A percentile compares a stretch with the other conserved stretches of the same genome.
Evolutionary conservation across 129 eudicot species (phyloP).

Genomic region (Centella asiatica): DNA sequence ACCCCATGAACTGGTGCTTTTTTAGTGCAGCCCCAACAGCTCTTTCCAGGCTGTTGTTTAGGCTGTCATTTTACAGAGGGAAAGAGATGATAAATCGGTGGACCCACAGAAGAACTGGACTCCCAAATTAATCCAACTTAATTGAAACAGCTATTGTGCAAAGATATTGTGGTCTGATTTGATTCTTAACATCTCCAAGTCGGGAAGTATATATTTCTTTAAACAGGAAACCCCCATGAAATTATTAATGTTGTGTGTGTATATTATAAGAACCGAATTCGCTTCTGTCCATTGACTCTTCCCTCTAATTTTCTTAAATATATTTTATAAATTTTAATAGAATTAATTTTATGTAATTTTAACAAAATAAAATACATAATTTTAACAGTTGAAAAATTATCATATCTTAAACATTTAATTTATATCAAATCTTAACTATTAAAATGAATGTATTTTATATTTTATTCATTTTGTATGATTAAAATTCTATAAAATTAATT

Average conservation of each 20-base stretch:
- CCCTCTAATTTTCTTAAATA: too few species aligned
- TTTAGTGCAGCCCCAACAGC: slow-evolving; percentile 46
- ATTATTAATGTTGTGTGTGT: not conserved
- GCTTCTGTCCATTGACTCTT: too few species aligned
- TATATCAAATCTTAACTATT: too few species aligned
- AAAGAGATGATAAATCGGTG: slow-evolving; percentile 15
- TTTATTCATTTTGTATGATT: too few species aligned
- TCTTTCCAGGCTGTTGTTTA: slow-evolving; percentile 96
- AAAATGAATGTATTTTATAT: too few species aligned
- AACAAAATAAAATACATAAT: too few species aligned
- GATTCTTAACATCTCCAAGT: slow-evolving; percentile 19
- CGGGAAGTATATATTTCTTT: not conserved
- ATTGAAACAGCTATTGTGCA: slow-evolving; percentile 24
- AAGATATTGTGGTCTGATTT: slow-evolving; percentile 25
- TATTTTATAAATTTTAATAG: too few species aligned
- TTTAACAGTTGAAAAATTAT: too few species aligned
- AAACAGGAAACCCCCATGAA: slow-evolving; percentile 32
- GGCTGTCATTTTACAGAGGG: slow-evolving; percentile 44
- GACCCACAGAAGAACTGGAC: slow-evolving; percentile 50
- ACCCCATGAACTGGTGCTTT: slow-evolving; percentile 25
- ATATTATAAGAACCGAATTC: not conserved
- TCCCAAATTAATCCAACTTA: slow-evolving; percentile 20
- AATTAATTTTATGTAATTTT: too few species aligned
- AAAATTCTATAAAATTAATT: too few species aligned
- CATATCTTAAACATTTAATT: too few species aligned